Percentiles rank a stretch among this genome's conserved stretches.
phyloP scores from a whole-genome alignment of 2,329 filamentous ascomycete species.

The Lachnellula suecica region DNA sequence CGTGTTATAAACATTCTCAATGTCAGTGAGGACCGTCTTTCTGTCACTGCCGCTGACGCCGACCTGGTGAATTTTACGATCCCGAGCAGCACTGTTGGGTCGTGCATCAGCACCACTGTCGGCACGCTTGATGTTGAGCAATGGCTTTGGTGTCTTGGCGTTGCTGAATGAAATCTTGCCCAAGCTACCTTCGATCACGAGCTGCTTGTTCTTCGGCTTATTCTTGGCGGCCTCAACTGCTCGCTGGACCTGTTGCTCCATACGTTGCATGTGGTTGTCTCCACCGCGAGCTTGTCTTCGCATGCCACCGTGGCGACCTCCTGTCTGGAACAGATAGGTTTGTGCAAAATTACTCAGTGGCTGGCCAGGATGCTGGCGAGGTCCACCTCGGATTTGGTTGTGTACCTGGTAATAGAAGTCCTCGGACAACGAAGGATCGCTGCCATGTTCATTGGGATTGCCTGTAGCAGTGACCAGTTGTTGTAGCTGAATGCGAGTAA shows the following conservation, averaged over 20 bases:
- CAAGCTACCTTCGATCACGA: conserved; percentile 92
- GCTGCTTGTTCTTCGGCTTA: conserved; percentile 95
- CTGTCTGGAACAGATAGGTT: conserved; percentile 95
- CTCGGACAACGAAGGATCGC: conserved; percentile 79
- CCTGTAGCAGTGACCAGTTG: conserved; percentile 92
- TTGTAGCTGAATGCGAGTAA: conserved; percentile 95
- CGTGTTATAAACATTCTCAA: conserved; percentile 83
- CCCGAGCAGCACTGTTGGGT: conserved; percentile 46
- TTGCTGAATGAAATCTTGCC: conserved; percentile 99
- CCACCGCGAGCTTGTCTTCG: conserved; percentile 77
- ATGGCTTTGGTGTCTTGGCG: conserved; percentile 91
- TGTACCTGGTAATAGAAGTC: conserved; percentile 99
- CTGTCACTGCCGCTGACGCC: conserved; percentile 66
- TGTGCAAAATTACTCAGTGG: conserved; percentile 95
- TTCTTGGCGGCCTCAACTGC: conserved; percentile 97
- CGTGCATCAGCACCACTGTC: conserved; percentile 64
- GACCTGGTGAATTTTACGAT: conserved; percentile 41
- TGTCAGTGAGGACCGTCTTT: conserved; percentile 80
- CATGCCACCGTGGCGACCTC: conserved; percentile 73
- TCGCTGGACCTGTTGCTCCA: conserved; percentile 98
- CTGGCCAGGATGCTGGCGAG: conserved; percentile 87
- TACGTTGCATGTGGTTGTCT: conserved; percentile 96
- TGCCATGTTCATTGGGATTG: conserved; percentile 75
- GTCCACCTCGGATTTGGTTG: conserved; percentile 86
- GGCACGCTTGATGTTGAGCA: conserved; percentile 90